These are phyloP conservation scores for Candida odintsovae DNA, from an alignment of 805 yeast genomes.

Conservation along the genomic window DNA sequence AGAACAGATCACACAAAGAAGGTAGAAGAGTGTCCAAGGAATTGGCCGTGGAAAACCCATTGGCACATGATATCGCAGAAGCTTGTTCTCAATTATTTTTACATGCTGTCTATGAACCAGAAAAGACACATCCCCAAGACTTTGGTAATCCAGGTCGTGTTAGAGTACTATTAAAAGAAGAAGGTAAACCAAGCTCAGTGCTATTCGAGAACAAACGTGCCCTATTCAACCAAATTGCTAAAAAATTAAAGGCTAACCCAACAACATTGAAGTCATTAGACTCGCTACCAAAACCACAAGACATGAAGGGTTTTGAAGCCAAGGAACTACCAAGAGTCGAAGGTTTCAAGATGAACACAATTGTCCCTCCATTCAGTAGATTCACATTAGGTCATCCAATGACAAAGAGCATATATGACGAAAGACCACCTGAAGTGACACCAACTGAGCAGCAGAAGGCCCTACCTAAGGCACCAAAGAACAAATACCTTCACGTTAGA, in stretches of 20 bases:
- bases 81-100: constrained; percentile 43
- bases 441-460: constrained; percentile 22
- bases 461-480: constrained; percentile 36
- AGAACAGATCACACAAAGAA: constrained; percentile 61
- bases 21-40: constrained; percentile 75
- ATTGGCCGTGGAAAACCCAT: constrained; percentile 79
- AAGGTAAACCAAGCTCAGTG: constrained; percentile 34
- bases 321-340: constrained; percentile 68
- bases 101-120: constrained; percentile 56
- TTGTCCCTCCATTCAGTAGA: constrained; percentile 84
- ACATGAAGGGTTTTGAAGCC: constrained; percentile 48
- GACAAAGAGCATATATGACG: constrained; percentile 62
- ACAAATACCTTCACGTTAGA: constrained; percentile 59
- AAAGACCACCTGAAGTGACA: constrained; percentile 31
- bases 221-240: constrained; percentile 53
- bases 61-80: constrained; percentile 76
- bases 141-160: constrained; percentile 98
- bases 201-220: constrained; percentile 54
- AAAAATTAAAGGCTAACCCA: constrained; percentile 59
- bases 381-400: constrained; percentile 80
- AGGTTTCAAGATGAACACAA: constrained; percentile 79
- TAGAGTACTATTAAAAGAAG: constrained; percentile 59
- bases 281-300: constrained; percentile 62
- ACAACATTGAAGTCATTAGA: constrained; percentile 61
- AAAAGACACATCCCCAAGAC: constrained; percentile 91